Percentiles rank a stretch among this genome's conserved stretches.
These are phyloP conservation scores for Paecilomyces variotii DNA, from an alignment of 2,329 filamentous ascomycete species.

Conservation along the genomic window DNA sequence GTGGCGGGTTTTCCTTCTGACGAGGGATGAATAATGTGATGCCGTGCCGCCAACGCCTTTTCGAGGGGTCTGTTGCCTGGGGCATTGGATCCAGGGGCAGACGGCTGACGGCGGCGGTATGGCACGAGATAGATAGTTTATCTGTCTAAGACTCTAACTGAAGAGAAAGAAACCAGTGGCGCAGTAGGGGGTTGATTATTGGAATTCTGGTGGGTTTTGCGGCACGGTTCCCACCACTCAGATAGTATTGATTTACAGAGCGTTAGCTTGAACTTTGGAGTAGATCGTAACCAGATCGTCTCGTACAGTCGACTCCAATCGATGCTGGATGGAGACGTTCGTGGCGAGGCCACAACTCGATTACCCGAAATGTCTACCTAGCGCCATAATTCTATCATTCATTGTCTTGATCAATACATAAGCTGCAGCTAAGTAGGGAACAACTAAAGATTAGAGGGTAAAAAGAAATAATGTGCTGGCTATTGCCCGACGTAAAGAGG, in stretches of 20 bases:
- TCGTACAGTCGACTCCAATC: no score
- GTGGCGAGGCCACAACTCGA: neutral
- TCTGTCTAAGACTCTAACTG: neutral
- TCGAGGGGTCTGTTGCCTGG: neutral
- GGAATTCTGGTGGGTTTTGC: neutral
- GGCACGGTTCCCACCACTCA: neutral
- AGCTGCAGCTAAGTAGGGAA: neutral
- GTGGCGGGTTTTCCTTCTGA: neutral
- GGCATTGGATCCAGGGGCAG: neutral
- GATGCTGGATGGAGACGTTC: neutral
- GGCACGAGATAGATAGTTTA: neutral
- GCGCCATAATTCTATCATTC: neutral
- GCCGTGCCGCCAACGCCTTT: neutral
- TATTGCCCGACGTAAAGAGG: neutral
- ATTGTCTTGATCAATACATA: neutral
- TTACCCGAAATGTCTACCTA: neutral
- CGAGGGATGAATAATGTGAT: neutral
- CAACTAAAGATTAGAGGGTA: neutral
- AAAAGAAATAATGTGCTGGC: neutral
- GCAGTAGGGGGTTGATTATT: neutral
- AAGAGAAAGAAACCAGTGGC: neutral
- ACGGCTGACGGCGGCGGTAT: neutral
- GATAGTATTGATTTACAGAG: neutral
- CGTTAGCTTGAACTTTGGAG: neutral
- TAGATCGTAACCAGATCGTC: neutral